phyloP scores from a whole-genome alignment of 2,329 filamentous ascomycete species.

The Metarhizium anisopliae region DNA sequence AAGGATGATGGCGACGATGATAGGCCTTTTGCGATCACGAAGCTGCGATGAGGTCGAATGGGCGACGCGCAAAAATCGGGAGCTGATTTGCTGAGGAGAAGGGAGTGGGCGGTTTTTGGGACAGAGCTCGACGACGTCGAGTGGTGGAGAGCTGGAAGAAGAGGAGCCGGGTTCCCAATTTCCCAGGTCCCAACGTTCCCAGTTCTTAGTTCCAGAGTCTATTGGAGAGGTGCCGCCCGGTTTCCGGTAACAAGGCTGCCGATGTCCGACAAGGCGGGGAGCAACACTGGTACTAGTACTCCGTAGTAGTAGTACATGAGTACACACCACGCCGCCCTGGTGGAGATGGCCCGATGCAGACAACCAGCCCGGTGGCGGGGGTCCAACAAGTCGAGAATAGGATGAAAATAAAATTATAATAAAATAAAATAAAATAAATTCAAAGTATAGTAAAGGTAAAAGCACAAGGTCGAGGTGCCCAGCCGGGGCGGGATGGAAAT shows the following conservation, averaged over 20 bases:
- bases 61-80: slow-evolving; percentile 24
- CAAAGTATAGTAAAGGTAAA: background rate
- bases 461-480: background rate
- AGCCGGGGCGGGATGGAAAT: background rate
- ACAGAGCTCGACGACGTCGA: slow-evolving; percentile 3
- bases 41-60: slow-evolving; percentile 24
- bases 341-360: background rate
- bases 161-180: background rate
- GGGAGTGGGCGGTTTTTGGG: slow-evolving; percentile 12
- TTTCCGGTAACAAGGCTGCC: slow-evolving; percentile 6
- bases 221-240: slow-evolving; percentile 5
- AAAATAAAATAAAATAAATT: background rate
- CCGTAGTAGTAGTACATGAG: too few relatives aligned
- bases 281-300: background rate
- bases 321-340: background rate
- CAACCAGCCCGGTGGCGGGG: background rate
- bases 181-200: background rate
- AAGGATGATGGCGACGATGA: slow-evolving; percentile 36
- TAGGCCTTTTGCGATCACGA: slow-evolving; percentile 38
- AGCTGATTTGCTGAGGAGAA: slow-evolving; percentile 41
- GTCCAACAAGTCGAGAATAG: background rate
- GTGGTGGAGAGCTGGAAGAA: slow-evolving; percentile 1
- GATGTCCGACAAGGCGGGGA: slow-evolving; percentile 7
- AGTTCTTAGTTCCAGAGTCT: background rate
- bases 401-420: background rate